Percentiles rank a stretch among this genome's conserved stretches.
phyloP scores from a whole-genome alignment of 2,329 filamentous ascomycete genomes.

The Alternaria incomplexa region DNA sequence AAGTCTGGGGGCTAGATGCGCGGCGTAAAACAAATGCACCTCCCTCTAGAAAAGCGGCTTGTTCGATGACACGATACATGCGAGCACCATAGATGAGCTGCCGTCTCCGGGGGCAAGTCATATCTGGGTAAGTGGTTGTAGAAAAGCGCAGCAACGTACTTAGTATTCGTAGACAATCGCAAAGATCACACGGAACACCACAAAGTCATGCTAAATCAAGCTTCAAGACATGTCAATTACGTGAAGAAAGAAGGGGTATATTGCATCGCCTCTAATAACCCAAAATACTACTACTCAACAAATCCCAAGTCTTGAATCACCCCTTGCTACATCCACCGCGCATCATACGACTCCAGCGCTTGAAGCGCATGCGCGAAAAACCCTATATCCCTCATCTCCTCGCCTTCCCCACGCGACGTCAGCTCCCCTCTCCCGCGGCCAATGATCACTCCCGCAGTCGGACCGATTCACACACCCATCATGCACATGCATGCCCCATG shows the following conservation, averaged over 20 bases:
- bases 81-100: background rate
- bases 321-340: background rate
- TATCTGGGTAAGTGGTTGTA: background rate
- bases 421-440: background rate
- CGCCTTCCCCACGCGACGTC: background rate
- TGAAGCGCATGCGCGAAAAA: background rate
- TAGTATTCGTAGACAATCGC: background rate
- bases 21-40: background rate
- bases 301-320: background rate
- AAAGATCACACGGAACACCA: background rate
- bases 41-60: background rate
- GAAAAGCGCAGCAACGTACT: background rate
- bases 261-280: background rate
- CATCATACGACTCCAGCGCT: background rate
- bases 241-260: background rate
- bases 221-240: background rate
- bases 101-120: background rate
- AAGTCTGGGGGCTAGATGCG: background rate
- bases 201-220: background rate
- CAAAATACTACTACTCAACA: background rate
- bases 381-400: background rate
- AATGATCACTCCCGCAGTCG: background rate
- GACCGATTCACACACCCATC: background rate
- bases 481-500: background rate
- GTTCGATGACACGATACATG: background rate